A percentile compares a stretch with the other conserved stretches of the same genome.
These are phyloP conservation scores for Carex cristatella DNA, from an alignment of 176 grass and related monocot genomes.

Conservation along the genomic window DNA sequence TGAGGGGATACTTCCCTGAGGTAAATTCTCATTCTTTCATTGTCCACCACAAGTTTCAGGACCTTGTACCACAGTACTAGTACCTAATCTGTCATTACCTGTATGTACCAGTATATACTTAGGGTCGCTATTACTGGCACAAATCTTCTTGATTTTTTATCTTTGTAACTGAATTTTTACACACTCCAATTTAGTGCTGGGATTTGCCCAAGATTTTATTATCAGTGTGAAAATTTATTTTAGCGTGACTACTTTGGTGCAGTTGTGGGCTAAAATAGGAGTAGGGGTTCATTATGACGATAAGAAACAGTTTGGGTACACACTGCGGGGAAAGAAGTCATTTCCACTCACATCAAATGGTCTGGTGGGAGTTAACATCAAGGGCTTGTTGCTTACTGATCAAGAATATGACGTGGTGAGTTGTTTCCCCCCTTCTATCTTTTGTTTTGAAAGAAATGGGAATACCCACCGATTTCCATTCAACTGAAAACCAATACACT, in stretches of 20 bases:
- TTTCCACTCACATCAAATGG: conserved; percentile 37
- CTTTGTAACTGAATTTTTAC: not conserved
- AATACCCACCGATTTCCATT: too few relatives aligned
- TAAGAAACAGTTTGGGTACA: conserved; percentile 42
- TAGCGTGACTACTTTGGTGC: not conserved
- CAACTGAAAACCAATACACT: too few relatives aligned
- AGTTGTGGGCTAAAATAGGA: conserved; percentile 65
- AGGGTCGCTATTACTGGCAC: not conserved
- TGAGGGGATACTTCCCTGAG: conserved; percentile 56
- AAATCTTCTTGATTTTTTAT: not conserved
- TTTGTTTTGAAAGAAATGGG: too few relatives aligned
- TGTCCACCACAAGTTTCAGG: not conserved
- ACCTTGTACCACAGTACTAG: not conserved
- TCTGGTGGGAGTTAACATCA: conserved; percentile 51
- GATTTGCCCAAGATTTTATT: not conserved
- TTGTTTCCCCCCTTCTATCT: not conserved
- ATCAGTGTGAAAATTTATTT: not conserved
- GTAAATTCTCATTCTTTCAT: conserved; percentile 1
- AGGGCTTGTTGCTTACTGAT: conserved; percentile 41
- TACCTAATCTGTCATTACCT: not conserved
- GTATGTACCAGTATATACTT: not conserved
- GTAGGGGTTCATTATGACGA: conserved; percentile 48
- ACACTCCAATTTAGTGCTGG: not conserved
- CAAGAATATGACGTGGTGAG: conserved; percentile 55
- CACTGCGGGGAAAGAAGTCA: conserved; percentile 49